Conservation (phyloP, 257 asterid genomes). For the Petunia axillaris region DNA sequence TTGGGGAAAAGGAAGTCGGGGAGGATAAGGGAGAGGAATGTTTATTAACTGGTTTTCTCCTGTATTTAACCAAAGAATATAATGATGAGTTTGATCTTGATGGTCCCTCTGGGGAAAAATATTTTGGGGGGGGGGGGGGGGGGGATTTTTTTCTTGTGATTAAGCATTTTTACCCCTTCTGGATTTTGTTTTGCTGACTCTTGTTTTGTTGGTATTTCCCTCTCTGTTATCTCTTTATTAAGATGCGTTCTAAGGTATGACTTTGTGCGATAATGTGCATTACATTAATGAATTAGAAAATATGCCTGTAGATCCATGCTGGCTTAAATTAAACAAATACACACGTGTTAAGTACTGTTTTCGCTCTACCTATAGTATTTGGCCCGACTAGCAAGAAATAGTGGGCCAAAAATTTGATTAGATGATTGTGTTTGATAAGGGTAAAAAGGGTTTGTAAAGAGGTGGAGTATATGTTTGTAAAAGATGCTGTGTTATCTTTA, state of each 20-base stretch:
- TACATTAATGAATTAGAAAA: slow-evolving; percentile 13
- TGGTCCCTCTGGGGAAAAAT: background rate
- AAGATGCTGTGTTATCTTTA: slow-evolving; percentile 7
- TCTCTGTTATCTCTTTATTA: background rate
- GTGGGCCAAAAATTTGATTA: background rate
- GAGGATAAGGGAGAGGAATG: background rate
- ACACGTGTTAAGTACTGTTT: background rate
- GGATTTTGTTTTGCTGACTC: background rate
- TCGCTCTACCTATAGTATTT: background rate
- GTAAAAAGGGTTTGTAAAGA: background rate
- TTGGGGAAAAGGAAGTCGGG: background rate
- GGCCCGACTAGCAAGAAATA: background rate
- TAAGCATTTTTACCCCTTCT: slow-evolving; percentile 7
- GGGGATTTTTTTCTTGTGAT: background rate
- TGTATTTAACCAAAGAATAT: background rate
- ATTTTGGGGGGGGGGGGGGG: background rate
- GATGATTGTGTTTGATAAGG: background rate
- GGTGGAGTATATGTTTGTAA: background rate
- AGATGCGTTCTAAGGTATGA: background rate
- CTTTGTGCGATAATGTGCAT: background rate
- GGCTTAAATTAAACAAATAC: background rate
- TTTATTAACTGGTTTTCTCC: background rate
- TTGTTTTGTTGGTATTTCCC: background rate
- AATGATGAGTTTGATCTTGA: background rate
- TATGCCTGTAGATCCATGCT: background rate